Percentiles rank a stretch among this genome's conserved stretches.
phyloP scores from a whole-genome alignment of 345 rosid genomes.

The Gossypium australe region DNA sequence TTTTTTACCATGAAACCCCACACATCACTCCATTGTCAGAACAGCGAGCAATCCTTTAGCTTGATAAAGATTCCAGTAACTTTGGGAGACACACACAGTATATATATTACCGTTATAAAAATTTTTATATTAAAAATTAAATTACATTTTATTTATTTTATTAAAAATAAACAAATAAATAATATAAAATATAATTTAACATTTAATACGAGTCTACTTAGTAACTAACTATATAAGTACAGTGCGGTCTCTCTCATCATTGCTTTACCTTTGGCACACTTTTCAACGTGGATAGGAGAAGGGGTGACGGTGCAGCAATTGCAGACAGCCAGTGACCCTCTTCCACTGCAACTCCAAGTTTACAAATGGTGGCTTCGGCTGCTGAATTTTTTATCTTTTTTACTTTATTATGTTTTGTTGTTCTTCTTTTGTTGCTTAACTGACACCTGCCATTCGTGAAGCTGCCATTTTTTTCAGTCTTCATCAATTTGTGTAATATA shows the following conservation, averaged over 20 bases:
- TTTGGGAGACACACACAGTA: neutral
- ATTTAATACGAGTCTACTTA: too few relatives aligned
- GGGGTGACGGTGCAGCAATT: neutral
- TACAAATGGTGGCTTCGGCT: neutral
- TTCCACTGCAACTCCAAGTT: neutral
- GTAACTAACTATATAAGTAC: too few relatives aligned
- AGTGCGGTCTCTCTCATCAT: neutral
- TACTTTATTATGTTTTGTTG: too few relatives aligned
- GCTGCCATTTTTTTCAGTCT: neutral
- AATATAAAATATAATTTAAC: too few relatives aligned
- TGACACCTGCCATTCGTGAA: neutral
- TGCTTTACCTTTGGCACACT: constrained; percentile 10
- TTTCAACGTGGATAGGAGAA: constrained; percentile 9
- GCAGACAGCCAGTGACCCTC: neutral
- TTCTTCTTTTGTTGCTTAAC: neutral
- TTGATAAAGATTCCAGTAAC: constrained; percentile 8
- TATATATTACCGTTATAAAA: too few relatives aligned
- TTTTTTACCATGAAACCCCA: constrained; percentile 13
- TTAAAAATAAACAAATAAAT: too few relatives aligned
- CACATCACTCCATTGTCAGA: constrained; percentile 21
- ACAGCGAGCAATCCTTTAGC: neutral
- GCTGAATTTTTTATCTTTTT: neutral
- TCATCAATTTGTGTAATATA: neutral
- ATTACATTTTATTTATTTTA: too few relatives aligned
- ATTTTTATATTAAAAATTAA: too few relatives aligned